phyloP scores from a whole-genome alignment of 495 filamentous ascomycete species.

The Aspergillus hancockii region DNA sequence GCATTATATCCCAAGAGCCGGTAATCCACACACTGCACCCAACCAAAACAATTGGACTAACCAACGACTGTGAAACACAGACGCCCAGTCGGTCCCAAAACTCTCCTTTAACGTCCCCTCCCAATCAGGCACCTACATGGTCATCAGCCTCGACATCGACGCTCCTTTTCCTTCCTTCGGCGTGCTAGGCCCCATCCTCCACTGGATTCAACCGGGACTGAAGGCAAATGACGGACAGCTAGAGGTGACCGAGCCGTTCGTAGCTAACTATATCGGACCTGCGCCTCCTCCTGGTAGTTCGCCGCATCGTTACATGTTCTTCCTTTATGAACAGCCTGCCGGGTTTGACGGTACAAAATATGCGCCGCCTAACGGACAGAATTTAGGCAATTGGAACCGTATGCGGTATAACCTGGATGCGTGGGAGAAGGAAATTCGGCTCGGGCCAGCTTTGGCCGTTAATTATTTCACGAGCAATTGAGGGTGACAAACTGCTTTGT shows the following conservation, averaged over 20 bases:
- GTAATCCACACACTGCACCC: background rate
- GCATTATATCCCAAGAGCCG: constrained; percentile 4
- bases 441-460: constrained; percentile 51
- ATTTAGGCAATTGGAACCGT: constrained; percentile 38
- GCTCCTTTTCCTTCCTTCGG: constrained; percentile 16
- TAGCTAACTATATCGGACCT: constrained; percentile 52
- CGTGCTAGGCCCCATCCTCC: constrained; percentile 38
- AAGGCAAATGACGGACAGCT: constrained; percentile 20
- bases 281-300: constrained; percentile 50
- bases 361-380: constrained; percentile 43
- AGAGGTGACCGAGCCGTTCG: constrained; percentile 27
- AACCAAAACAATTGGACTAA: background rate
- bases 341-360: constrained; percentile 46
- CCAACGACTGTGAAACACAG: constrained; percentile 17
- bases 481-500: background rate
- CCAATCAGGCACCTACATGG: constrained; percentile 11
- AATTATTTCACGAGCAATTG: constrained; percentile 56
- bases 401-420: constrained; percentile 54
- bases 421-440: constrained; percentile 46
- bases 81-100: constrained; percentile 31
- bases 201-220: constrained; percentile 52
- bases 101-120: constrained; percentile 27
- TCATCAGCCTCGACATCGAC: constrained; percentile 20
- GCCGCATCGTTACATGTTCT: constrained; percentile 58
- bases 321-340: constrained; percentile 58